Evolutionary conservation across 768 basidiomycete species (phyloP).

Genomic region (Filobasidium floriforme): DNA sequence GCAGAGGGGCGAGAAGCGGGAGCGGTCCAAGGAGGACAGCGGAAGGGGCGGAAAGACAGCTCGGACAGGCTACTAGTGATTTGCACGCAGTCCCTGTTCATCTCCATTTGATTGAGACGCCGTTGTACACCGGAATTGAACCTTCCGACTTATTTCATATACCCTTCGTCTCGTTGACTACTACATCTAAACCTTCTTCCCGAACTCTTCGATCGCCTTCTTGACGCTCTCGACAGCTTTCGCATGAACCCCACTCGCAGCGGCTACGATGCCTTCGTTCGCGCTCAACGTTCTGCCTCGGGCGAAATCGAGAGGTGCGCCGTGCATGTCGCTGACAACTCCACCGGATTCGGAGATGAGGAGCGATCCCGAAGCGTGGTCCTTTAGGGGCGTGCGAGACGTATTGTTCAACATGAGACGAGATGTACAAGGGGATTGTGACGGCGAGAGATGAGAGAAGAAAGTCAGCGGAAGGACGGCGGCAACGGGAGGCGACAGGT

Average conservation of each 20-base stretch:
- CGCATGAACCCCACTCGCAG: constrained; percentile 62
- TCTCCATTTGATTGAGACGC: background rate
- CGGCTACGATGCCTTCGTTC: constrained; percentile 82
- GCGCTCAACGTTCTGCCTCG: constrained; percentile 74
- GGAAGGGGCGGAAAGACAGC: no score
- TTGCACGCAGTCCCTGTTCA: no score
- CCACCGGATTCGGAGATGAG: constrained; percentile 86
- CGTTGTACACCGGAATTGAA: background rate
- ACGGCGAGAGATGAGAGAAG: background rate
- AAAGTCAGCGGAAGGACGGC: background rate
- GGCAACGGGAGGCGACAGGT: constrained; percentile 37
- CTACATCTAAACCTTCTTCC: constrained; percentile 2
- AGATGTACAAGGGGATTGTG: background rate
- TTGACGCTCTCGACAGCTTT: constrained; percentile 68
- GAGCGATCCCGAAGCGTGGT: constrained; percentile 79
- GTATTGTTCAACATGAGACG: no score
- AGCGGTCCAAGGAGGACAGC: no score
- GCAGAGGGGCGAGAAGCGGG: no score
- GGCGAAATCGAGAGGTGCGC: constrained; percentile 71
- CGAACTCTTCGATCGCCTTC: constrained; percentile 48
- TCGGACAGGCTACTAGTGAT: no score
- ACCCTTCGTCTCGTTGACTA: background rate
- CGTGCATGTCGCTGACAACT: constrained; percentile 73
- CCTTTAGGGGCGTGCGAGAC: constrained; percentile 49
- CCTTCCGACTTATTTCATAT: background rate